Conservation (phyloP, 2,329 filamentous ascomycete genomes). For the Fusarium palustre region DNA sequence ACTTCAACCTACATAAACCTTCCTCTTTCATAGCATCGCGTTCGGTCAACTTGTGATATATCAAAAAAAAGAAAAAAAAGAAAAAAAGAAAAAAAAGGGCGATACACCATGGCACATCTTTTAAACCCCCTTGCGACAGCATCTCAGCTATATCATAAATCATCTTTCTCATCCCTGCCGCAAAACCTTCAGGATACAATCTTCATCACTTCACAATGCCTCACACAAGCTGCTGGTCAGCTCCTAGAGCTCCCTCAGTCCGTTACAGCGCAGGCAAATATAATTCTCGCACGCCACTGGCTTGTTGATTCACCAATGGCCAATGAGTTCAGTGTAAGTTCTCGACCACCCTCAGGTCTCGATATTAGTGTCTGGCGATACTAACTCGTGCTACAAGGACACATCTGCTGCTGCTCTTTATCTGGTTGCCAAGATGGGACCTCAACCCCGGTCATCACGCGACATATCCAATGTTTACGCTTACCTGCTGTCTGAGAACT, state of each 20-base stretch:
- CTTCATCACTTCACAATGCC: constrained; percentile 76
- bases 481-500: constrained; percentile 76
- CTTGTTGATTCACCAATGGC: constrained; percentile 67
- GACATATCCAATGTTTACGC: constrained; percentile 87
- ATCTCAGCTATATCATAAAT: constrained; percentile 72
- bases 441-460: constrained; percentile 78
- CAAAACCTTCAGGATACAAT: constrained; percentile 77
- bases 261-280: constrained; percentile 84
- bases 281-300: constrained; percentile 86
- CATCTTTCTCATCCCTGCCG: constrained; percentile 69
- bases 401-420: constrained; percentile 85
- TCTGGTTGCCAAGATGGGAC: constrained; percentile 84
- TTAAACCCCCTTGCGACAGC: constrained; percentile 78
- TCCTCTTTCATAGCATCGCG: constrained; percentile 1
- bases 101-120: constrained; percentile 66
- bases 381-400: constrained; percentile 64
- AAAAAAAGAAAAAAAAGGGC: too few species aligned
- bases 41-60: not conserved
- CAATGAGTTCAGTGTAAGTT: constrained; percentile 67
- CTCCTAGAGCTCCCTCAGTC: constrained; percentile 88
- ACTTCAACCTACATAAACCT: constrained; percentile 21
- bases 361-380: not conserved
- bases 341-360: not conserved
- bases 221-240: constrained; percentile 83
- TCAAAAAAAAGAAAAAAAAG: too few species aligned